phyloP scores from a whole-genome alignment of 495 filamentous ascomycete species.

The Xylaria grammica region DNA sequence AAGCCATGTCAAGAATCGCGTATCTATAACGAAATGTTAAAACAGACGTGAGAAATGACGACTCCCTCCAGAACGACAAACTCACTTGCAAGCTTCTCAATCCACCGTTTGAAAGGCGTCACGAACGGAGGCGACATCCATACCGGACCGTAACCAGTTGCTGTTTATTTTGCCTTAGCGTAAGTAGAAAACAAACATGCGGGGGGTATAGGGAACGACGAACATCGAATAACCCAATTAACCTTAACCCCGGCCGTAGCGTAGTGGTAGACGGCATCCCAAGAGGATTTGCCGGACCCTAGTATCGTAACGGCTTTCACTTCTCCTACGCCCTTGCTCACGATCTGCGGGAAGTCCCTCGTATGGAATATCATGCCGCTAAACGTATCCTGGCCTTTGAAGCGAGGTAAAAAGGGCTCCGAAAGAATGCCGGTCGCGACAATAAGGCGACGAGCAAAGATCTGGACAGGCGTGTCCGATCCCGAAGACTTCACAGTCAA shows the following conservation, averaged over 20 bases:
- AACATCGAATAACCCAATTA: conserved; percentile 74
- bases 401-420: conserved; percentile 44
- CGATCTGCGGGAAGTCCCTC: conserved; percentile 52
- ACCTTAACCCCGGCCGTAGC: conserved; percentile 68
- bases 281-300: conserved; percentile 76
- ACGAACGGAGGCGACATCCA: conserved; percentile 71
- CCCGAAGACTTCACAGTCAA: conserved; percentile 34
- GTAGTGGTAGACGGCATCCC: conserved; percentile 75
- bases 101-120: conserved; percentile 48
- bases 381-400: conserved; percentile 44
- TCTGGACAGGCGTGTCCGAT: conserved; percentile 19
- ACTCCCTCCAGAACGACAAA: conserved; percentile 5
- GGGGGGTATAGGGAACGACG: conserved; percentile 5
- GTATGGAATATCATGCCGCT: conserved; percentile 67
- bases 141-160: conserved; percentile 71
- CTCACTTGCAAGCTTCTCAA: conserved; percentile 57
- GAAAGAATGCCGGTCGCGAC: conserved; percentile 47
- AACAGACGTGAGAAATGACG: not conserved
- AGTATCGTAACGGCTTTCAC: conserved; percentile 62
- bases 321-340: conserved; percentile 38
- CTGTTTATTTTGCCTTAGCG: conserved; percentile 31
- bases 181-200: not conserved
- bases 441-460: conserved; percentile 40
- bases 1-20: conserved; percentile 50
- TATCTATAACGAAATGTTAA: conserved; percentile 31